Evolutionary conservation across 768 basidiomycete genomes (phyloP), one percentile per base, ranked within the genome.

Genomic region (Austroboletus eburneus): DNA sequence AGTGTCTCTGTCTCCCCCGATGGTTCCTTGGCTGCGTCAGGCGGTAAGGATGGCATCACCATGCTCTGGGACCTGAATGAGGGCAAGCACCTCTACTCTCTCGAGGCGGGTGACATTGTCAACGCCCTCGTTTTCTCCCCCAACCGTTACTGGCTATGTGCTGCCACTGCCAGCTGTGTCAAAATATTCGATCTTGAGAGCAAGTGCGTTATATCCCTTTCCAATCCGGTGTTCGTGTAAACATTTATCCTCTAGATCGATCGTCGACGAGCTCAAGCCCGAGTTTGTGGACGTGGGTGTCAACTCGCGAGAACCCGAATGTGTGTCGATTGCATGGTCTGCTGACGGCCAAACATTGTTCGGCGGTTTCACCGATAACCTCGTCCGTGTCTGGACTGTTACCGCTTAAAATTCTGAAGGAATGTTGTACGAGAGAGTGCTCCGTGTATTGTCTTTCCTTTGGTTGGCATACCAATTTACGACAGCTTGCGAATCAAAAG

Each of bases 1-100:
- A 93, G 95, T 60, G 73, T 99, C 65, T 93, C 96, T 50, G 94
- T 99, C 50, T 99, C 96, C 30, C 96, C 96, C 43, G 96, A 99
- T 66, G 96, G 96, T 55, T 99, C 96, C 21, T 83, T 99, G 63
- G 94, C 95, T 58, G 96, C 96, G 39, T 98, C 96, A 40, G 96
- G 96, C 66, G 96, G 96, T 63, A 98, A 98, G 75, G 96, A 99
- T 70, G 94, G 94, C 52, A 95, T 97, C 72, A 96, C 94, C 68
- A 97, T 97, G 94, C 87, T 97, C 54, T 99, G 96, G 96, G 96
- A 99, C 69, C 76, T 99, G 63, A 98, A 97, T 75, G 96, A 98
- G 79, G 94, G 93, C 79, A 98, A 97, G 77, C 96, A 98, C 80
- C 85, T 99, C 63, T 99, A 99, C 81, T 97, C 93, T 44, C 87